A percentile compares a stretch with the other conserved stretches of the same genome.
Evolutionary conservation across 2,329 filamentous ascomycete genomes (phyloP).

Genomic region (Colletotrichum sp.): DNA sequence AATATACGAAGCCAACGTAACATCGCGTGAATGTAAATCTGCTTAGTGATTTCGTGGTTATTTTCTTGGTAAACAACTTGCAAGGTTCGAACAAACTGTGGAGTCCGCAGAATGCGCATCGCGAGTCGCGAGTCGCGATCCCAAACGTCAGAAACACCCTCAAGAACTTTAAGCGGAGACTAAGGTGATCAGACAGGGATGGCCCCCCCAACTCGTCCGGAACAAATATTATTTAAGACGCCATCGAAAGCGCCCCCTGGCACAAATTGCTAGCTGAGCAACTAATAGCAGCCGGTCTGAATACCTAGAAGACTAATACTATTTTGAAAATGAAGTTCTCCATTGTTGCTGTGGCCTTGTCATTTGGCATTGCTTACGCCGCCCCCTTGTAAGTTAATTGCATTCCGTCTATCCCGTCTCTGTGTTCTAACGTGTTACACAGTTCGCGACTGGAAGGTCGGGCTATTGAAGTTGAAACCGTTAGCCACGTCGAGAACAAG

Average conservation of each 20-base stretch:
- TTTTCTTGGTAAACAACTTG: not conserved
- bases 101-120: not conserved
- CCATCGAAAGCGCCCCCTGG: not conserved
- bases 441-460: not conserved
- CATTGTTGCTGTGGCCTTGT: not conserved
- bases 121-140: not conserved
- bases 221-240: not conserved
- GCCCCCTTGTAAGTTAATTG: not conserved
- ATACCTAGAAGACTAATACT: not conserved
- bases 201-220: not conserved
- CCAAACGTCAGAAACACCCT: not conserved
- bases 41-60: not conserved
- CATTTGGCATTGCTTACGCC: not conserved
- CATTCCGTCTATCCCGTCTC: not conserved
- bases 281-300: not conserved
- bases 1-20: not conserved
- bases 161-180: not conserved
- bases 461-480: not conserved
- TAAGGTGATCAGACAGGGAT: not conserved
- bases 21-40: not conserved
- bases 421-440: not conserved
- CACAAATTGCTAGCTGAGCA: accelerated
- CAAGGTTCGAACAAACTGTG: not conserved
- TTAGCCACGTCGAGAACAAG: not conserved
- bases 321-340: not conserved